Evolutionary conservation across 768 basidiomycete species (phyloP).

Genomic region (Pisolithus orientalis): DNA sequence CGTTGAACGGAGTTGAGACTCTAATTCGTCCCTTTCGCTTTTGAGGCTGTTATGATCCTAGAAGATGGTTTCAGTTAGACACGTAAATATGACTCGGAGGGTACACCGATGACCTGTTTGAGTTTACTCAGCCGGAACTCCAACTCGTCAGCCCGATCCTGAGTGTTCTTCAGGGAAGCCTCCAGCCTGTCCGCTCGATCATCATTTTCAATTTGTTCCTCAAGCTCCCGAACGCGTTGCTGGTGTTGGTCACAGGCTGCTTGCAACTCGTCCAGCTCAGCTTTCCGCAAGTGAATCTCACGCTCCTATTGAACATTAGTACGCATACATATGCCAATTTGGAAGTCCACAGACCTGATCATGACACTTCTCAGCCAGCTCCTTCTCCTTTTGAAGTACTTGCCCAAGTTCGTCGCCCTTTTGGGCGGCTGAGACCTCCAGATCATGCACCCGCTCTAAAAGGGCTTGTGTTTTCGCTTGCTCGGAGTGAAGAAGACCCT

Average conservation of each 20-base stretch:
- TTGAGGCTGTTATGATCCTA: slow-evolving; percentile 56
- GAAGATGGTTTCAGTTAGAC: slow-evolving; percentile 1
- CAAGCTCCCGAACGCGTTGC: slow-evolving; percentile 60
- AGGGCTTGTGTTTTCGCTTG: slow-evolving; percentile 34
- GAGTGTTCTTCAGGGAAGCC: slow-evolving; percentile 65
- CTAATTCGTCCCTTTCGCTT: slow-evolving; percentile 53
- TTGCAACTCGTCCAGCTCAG: slow-evolving; percentile 45
- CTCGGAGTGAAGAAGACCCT: slow-evolving; percentile 38
- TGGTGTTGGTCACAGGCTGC: slow-evolving; percentile 48
- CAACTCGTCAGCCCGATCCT: slow-evolving; percentile 76
- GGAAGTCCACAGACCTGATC: slow-evolving; percentile 26
- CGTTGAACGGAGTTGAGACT: slow-evolving; percentile 37
- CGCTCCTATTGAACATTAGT: slow-evolving; percentile 48
- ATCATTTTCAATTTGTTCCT: slow-evolving; percentile 79
- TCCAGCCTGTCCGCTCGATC: slow-evolving; percentile 75
- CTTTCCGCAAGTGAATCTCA: slow-evolving; percentile 61
- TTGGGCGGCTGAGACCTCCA: slow-evolving; percentile 35
- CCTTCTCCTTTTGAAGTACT: slow-evolving; percentile 42
- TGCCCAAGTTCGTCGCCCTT: slow-evolving; percentile 37
- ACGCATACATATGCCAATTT: neutral
- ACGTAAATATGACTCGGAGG: neutral
- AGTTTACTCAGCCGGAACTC: slow-evolving; percentile 77
- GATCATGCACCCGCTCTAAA: slow-evolving; percentile 34
- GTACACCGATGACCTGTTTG: slow-evolving; percentile 51
- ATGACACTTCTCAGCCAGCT: slow-evolving; percentile 30